A percentile compares a stretch with the other conserved stretches of the same genome.
Conservation (phyloP, 441 rosid species). For the Brassica balearica region DNA sequence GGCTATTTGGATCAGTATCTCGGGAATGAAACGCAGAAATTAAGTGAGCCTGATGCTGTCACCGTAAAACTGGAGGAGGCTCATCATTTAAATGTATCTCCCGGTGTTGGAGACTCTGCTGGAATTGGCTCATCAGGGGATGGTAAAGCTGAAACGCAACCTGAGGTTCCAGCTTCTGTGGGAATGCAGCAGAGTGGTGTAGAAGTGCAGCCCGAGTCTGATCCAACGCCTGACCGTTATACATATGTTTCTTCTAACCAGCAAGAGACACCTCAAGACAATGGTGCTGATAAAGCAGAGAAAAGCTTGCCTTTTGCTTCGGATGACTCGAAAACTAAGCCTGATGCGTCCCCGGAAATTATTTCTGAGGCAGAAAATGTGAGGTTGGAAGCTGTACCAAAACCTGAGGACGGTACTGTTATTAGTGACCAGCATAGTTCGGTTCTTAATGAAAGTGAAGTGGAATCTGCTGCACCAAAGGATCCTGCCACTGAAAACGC, state of each 20-base stretch:
- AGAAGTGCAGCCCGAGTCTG: slow-evolving; percentile 47
- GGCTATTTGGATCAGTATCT: slow-evolving; percentile 69
- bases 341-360: slow-evolving; percentile 42
- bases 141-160: slow-evolving; percentile 46
- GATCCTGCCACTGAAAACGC: slow-evolving; percentile 36
- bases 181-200: slow-evolving; percentile 44
- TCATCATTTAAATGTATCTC: slow-evolving; percentile 18
- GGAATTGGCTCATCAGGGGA: slow-evolving; percentile 40
- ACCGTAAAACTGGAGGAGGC: slow-evolving; percentile 45
- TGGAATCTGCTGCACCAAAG: slow-evolving; percentile 34
- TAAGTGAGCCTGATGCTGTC: slow-evolving; percentile 27
- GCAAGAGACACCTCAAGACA: slow-evolving; percentile 48
- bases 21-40: slow-evolving; percentile 45
- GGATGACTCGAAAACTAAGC: slow-evolving; percentile 36
- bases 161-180: slow-evolving; percentile 45
- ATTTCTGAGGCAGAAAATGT: slow-evolving; percentile 44
- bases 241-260: slow-evolving; percentile 44
- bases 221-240: slow-evolving; percentile 47
- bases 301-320: slow-evolving; percentile 42
- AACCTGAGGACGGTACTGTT: slow-evolving; percentile 48
- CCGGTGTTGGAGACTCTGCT: slow-evolving; percentile 47
- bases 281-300: slow-evolving; percentile 42
- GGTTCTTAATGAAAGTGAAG: slow-evolving; percentile 44
- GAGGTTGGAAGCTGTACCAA: slow-evolving; percentile 46
- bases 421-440: slow-evolving; percentile 38